Evolutionary conservation across 805 yeast genomes (phyloP).

Genomic region (Yarrowia porcina): DNA sequence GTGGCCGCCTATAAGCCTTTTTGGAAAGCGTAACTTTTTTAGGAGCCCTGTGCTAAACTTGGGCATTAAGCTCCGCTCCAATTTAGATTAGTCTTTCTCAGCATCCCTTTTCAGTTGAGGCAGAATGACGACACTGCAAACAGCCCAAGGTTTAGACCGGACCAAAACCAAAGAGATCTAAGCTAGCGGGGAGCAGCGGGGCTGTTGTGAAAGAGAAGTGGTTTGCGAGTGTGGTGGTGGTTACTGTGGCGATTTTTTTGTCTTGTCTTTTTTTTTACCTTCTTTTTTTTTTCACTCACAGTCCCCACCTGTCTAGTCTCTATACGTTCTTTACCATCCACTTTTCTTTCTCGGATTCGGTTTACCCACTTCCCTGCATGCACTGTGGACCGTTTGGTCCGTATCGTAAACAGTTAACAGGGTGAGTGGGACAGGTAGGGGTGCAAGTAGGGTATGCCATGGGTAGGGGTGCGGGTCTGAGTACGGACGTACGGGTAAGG

Average conservation of each 20-base stretch:
- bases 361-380: background rate
- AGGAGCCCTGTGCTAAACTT: background rate
- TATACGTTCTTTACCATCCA: too few relatives aligned
- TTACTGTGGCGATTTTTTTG: too few relatives aligned
- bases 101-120: slow-evolving; percentile 23
- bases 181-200: slow-evolving; percentile 9
- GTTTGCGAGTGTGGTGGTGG: background rate
- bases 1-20: slow-evolving; percentile 15
- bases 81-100: background rate
- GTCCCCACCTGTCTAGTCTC: too few relatives aligned
- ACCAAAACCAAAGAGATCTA: slow-evolving; percentile 5
- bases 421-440: too few relatives aligned
- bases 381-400: slow-evolving; percentile 10
- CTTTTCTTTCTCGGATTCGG: too few relatives aligned
- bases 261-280: too few relatives aligned
- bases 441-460: too few relatives aligned
- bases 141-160: slow-evolving; percentile 16
- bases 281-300: background rate
- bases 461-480: background rate
- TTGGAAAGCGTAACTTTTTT: slow-evolving; percentile 19
- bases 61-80: background rate
- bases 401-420: background rate
- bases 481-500: too few relatives aligned
- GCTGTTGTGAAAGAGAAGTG: background rate
- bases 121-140: slow-evolving; percentile 24